A percentile compares a stretch with the other conserved stretches of the same genome.
Conservation (phyloP, 176 grass and related monocot species). For the Triticum urartu region DNA sequence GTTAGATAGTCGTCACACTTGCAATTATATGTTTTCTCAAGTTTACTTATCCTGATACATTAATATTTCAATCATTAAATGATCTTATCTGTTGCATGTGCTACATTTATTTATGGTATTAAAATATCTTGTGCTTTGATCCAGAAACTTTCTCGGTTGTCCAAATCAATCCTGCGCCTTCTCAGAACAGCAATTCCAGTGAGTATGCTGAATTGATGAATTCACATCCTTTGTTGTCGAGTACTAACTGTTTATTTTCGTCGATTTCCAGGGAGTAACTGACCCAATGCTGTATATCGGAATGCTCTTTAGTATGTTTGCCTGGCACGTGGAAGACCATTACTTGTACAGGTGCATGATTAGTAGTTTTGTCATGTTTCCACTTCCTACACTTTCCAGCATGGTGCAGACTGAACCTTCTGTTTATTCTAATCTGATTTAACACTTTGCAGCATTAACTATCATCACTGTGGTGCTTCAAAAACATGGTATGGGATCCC, state of each 20-base stretch:
- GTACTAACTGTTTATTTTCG: constrained; percentile 22
- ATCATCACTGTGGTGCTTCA: constrained; percentile 94
- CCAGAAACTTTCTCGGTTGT: constrained; percentile 84
- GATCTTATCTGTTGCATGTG: constrained; percentile 18
- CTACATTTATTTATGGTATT: constrained; percentile 7
- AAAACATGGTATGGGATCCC: constrained; percentile 97
- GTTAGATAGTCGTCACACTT: constrained; percentile 4
- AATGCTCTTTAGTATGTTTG: constrained; percentile 99
- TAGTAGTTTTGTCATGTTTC: constrained; percentile 16
- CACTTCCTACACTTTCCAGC: constrained; percentile 25
- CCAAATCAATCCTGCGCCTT: constrained; percentile 78
- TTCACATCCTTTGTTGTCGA: constrained; percentile 9
- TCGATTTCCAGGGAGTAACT: constrained; percentile 75
- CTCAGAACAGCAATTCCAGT: constrained; percentile 80
- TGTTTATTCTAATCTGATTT: constrained; percentile 29
- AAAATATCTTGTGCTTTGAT: constrained; percentile 28
- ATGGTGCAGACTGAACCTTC: constrained; percentile 11
- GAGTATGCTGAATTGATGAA: constrained; percentile 28
- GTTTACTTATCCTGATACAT: not conserved
- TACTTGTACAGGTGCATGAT: constrained; percentile 81
- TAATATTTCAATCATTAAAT: not conserved
- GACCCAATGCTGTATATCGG: constrained; percentile 99
- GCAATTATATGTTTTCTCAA: constrained; percentile 19
- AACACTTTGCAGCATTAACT: constrained; percentile 72
- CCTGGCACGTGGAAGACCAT: constrained; percentile 99